phyloP scores from a whole-genome alignment of 2,329 filamentous ascomycete genomes.

The Colletotrichum liaoningense region DNA sequence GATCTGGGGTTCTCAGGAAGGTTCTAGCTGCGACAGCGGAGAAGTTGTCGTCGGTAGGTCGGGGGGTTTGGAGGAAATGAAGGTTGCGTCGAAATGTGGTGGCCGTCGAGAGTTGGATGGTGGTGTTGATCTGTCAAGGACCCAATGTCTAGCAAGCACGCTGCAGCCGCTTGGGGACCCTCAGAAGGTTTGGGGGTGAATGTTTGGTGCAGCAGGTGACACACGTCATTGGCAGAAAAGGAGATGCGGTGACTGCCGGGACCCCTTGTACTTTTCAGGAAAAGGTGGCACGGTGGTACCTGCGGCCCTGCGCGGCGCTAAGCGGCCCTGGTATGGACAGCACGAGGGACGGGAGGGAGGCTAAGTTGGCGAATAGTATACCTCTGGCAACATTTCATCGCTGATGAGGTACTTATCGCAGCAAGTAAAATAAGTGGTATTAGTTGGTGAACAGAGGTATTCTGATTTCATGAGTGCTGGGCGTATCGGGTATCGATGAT shows the following conservation, averaged over 20 bases:
- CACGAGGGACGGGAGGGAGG: neutral
- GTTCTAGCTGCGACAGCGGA: neutral
- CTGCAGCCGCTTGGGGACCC: constrained; percentile 32
- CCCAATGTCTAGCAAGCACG: neutral
- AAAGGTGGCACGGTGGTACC: constrained; percentile 34
- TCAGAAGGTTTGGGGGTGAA: constrained; percentile 36
- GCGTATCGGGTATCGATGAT: constrained; percentile 33
- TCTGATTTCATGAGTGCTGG: neutral
- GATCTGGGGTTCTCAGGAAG: neutral
- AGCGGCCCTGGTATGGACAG: constrained; percentile 19
- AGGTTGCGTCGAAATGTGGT: neutral
- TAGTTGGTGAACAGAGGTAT: neutral
- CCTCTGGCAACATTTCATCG: neutral
- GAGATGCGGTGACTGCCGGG: constrained; percentile 35
- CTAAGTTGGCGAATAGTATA: neutral
- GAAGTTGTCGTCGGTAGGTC: neutral
- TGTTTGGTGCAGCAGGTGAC: constrained; percentile 35
- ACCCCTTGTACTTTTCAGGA: constrained; percentile 34
- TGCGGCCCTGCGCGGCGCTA: constrained; percentile 35
- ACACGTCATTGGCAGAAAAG: constrained; percentile 37
- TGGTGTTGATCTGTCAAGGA: constrained; percentile 31
- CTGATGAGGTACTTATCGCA: neutral
- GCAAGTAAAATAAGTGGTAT: neutral
- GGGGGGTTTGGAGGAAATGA: neutral
- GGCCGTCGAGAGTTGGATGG: constrained; percentile 12